Base-by-base conservation (phyloP, 805 yeast species). In the Sugiyamaella americana region DNA sequence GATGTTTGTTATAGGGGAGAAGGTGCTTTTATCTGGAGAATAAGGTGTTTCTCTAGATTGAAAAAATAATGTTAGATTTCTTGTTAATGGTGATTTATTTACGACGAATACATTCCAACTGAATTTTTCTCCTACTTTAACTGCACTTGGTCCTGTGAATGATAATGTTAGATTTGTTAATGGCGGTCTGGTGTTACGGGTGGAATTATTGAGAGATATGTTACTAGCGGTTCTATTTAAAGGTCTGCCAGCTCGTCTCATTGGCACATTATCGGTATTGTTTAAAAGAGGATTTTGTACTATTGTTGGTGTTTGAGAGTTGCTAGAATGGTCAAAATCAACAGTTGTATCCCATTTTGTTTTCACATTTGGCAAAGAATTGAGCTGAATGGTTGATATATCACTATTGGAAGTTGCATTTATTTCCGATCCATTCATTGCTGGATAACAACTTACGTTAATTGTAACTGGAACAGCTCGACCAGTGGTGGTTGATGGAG, bases 61-160 rank as follows among this genome's bases (percentile, higher is more conserved):
- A 38, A 72, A 65, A 45, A 66, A 69, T 45, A 84, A 64, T 2
- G 84, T 70, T 40, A 84, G 60, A 45, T 76, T 74, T 50, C 82
- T 63, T 16, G 70, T 58, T 20, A 70, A 70, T n/a, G 63, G 53
- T 1, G 84, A 74, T 50, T 72, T 72, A 65, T 85, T 85, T 44
- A 82, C 73, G 1, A 83, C 79, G 54, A 79, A 84, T 11, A 85
- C 69, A 41, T 72, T 72, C 84, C 89, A 80, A 45, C 69, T 73
- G 58, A 76, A 77, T 2, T 71, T 68, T 36, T 76, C 73, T 2
- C 93, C 91, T 6, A 82, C 62, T 53, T 70, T 68, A 3, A 82
- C 79, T 36, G 72, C 69, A 4, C 82, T 74, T 8, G 77, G 75
- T 0, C 94, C 93, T 3, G 74, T 68, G 48, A 84, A 77, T 2